Evolutionary conservation across 2,329 filamentous ascomycete genomes (phyloP).

Genomic region (Dactylellina sp.): DNA sequence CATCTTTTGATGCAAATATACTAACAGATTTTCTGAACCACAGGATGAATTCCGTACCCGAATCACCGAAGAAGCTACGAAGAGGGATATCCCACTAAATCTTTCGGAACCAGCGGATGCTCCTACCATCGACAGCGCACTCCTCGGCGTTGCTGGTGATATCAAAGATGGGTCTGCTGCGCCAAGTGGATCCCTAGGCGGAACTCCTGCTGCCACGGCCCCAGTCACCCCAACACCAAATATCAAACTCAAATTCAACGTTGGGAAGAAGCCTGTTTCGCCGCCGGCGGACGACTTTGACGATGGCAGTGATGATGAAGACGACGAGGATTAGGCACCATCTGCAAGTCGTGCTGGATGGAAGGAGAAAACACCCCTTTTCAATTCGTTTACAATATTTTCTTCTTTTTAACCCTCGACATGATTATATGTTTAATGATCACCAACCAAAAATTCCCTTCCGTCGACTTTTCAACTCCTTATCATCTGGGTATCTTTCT

Average conservation of each 20-base stretch:
- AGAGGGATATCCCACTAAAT: constrained; percentile 42
- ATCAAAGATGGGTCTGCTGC: constrained; percentile 44
- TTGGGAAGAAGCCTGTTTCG: constrained; percentile 44
- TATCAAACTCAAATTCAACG: constrained; percentile 54
- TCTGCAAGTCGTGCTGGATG: background rate
- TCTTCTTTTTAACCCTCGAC: constrained; percentile 21
- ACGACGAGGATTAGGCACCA: constrained; percentile 25
- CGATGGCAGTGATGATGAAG: constrained; percentile 24
- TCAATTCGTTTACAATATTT: constrained; percentile 20
- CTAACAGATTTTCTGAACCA: constrained; percentile 4
- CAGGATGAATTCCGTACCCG: constrained; percentile 55
- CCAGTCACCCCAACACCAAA: constrained; percentile 37
- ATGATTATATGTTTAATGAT: constrained; percentile 57
- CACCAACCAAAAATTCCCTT: constrained; percentile 11
- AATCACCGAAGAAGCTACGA: constrained; percentile 45
- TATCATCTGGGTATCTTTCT: background rate
- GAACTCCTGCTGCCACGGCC: constrained; percentile 34
- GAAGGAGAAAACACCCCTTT: constrained; percentile 6
- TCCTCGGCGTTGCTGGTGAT: constrained; percentile 24
- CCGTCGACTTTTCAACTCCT: background rate
- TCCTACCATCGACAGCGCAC: constrained; percentile 36
- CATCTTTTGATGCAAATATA: background rate
- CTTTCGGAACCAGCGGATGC: constrained; percentile 37
- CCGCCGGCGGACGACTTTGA: constrained; percentile 43
- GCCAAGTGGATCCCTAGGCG: constrained; percentile 33